A percentile compares a stretch with the other conserved stretches of the same genome.
These are phyloP conservation scores for Suillus sp. DNA, from an alignment of 768 basidiomycete genomes.

Conservation along the genomic window DNA sequence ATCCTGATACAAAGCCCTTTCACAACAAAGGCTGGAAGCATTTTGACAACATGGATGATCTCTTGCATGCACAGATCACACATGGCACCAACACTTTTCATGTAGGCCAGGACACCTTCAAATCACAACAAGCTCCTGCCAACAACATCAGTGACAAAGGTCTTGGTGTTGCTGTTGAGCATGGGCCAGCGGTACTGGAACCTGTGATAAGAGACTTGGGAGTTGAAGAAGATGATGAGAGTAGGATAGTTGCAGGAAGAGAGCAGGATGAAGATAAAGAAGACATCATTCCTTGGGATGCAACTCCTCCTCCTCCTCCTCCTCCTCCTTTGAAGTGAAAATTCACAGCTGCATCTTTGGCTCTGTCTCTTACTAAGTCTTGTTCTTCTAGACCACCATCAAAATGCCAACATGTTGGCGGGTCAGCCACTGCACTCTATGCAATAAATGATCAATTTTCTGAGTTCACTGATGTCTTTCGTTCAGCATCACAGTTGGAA, in stretches of 20 bases:
- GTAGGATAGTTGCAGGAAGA: neutral
- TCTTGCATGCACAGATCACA: neutral
- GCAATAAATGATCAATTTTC: slow-evolving; percentile 1
- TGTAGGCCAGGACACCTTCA: neutral
- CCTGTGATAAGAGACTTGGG: neutral
- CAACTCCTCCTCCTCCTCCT: neutral
- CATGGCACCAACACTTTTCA: neutral
- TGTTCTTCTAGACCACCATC: neutral
- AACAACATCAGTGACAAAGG: neutral
- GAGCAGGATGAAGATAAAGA: neutral
- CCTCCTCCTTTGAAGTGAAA: neutral
- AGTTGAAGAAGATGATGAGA: neutral
- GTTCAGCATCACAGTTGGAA: neutral
- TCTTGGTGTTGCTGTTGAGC: too few relatives aligned
- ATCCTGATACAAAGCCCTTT: neutral
- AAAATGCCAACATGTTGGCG: neutral
- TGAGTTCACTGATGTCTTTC: neutral
- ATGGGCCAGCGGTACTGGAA: too few relatives aligned
- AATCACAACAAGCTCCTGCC: neutral
- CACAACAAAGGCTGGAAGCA: slow-evolving; percentile 1
- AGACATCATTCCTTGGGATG: slow-evolving; percentile 1
- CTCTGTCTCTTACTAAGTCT: neutral
- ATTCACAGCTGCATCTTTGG: neutral
- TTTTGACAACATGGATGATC: neutral
- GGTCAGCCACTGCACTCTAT: neutral